Evolutionary conservation across 495 filamentous ascomycete species (phyloP).

Genomic region (Polyplosphaeria fusca): DNA sequence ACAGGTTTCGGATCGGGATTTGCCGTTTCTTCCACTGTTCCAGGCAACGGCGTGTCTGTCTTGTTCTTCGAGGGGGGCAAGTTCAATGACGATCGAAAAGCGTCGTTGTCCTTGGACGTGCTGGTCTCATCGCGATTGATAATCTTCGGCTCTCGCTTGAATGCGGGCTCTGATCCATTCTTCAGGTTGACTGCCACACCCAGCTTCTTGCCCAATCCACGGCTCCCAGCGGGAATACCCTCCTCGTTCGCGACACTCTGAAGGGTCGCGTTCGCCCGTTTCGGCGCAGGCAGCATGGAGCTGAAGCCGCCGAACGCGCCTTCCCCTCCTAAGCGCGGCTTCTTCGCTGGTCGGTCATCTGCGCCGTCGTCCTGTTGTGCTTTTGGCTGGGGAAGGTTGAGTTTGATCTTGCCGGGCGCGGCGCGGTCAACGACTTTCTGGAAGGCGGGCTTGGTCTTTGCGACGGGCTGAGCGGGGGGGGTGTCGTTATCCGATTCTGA

Average conservation of each 20-base stretch:
- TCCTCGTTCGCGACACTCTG: conserved; percentile 30
- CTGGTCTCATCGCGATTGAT: conserved; percentile 15
- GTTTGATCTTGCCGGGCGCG: conserved; percentile 76
- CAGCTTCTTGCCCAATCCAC: conserved; percentile 39
- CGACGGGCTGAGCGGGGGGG: conserved; percentile 38
- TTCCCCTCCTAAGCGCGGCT: conserved; percentile 60
- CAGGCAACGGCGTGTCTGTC: neutral
- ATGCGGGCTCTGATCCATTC: conserved; percentile 74
- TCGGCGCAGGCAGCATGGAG: conserved; percentile 82
- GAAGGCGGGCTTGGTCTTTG: conserved; percentile 48
- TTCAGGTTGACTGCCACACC: conserved; percentile 63
- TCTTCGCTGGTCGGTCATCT: conserved; percentile 64
- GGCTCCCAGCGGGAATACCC: conserved; percentile 43
- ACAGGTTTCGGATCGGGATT: conserved; percentile 53
- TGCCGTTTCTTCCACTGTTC: conserved; percentile 11
- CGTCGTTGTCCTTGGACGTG: conserved; percentile 3
- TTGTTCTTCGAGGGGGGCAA: conserved; percentile 7
- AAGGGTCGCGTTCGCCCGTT: conserved; percentile 66
- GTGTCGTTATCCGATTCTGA: conserved; percentile 75
- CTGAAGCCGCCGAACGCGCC: conserved; percentile 74
- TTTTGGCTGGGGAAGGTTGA: conserved; percentile 61
- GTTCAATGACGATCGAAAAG: conserved; percentile 22
- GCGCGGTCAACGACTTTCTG: conserved; percentile 75
- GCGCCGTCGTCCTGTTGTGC: conserved; percentile 38
- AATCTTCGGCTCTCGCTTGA: conserved; percentile 55